Base-by-base conservation (phyloP, 306 rosid species). In the Quillaja saponaria region DNA sequence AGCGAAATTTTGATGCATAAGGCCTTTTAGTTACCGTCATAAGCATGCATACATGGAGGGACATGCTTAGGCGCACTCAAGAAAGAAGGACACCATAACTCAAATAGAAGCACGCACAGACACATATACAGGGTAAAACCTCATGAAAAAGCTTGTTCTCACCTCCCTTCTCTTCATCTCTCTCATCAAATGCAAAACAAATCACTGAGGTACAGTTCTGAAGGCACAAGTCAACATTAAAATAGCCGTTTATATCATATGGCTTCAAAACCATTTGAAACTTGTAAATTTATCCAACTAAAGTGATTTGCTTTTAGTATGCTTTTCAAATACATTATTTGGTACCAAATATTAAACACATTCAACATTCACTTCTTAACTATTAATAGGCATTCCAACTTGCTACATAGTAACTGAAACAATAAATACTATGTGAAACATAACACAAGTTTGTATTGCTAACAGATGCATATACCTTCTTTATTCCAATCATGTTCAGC, bases 401-500 rank as follows among this genome's bases (percentile, higher is more conserved):
- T 25, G 31, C 31, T 25, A 25, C 4, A 14, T 19, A 48, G 31
- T 58, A 40, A 39, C 72, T 55, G 38, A 3, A 34, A 58, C 31
- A 6, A 49, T 4, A 71, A 41, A 51, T 25, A 70, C 45, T 34
- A 45, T 15, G n/a, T 10, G 13, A 50, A 20, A 25, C 18, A 14
- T 8, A 34, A 48, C 34, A 52, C 41, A 14, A 49, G 14, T 21
- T 62, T 13, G 44, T 1, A 56, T 55, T 35, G 21, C 42, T 13
- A 42, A 63, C 20, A 16, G 1, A 49, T 6, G 38, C 31, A 25
- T 25, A 25, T 25, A 87, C 99, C 99, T 94, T 94, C 85, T 94
- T 94, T 58, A 94, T 87, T 49, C 99, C 99, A 73, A 94, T 94
- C 99, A 94, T 94, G 75, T 81, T 94, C 53, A 94, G 77, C 66